Evolutionary conservation across 2,329 filamentous ascomycete species (phyloP).

Genomic region (Talaromyces sp.): DNA sequence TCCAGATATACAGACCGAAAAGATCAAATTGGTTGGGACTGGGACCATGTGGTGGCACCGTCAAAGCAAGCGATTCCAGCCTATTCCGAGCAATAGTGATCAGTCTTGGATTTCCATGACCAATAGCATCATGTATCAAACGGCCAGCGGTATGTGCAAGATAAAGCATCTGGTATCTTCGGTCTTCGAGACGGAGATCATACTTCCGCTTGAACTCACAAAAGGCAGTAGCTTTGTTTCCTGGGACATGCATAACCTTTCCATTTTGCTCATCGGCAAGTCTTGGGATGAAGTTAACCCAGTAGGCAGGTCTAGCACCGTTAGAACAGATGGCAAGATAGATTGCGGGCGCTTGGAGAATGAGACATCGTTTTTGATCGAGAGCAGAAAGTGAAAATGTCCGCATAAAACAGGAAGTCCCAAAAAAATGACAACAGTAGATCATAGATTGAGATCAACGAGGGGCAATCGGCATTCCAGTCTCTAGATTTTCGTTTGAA

Average conservation of each 20-base stretch:
- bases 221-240: slow-evolving; percentile 19
- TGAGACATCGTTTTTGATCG: background rate
- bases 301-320: background rate
- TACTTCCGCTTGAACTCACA: slow-evolving; percentile 22
- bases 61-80: slow-evolving; percentile 15
- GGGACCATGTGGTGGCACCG: slow-evolving; percentile 18
- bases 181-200: slow-evolving; percentile 15
- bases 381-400: background rate
- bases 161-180: slow-evolving; percentile 13
- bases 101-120: background rate
- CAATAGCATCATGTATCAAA: background rate
- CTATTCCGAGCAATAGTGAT: slow-evolving; percentile 17
- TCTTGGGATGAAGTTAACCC: background rate
- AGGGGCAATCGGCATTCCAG: background rate
- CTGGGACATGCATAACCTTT: slow-evolving; percentile 21
- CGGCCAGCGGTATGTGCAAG: slow-evolving; percentile 13
- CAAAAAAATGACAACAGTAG: background rate
- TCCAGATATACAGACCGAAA: background rate
- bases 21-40: slow-evolving; percentile 19
- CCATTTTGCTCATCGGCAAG: background rate
- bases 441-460: background rate
- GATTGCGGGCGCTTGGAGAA: background rate
- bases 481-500: background rate
- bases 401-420: background rate
- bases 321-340: slow-evolving; percentile 2